phyloP scores from a whole-genome alignment of 352 stramenopile genomes.

The Blastocystis sp. region DNA sequence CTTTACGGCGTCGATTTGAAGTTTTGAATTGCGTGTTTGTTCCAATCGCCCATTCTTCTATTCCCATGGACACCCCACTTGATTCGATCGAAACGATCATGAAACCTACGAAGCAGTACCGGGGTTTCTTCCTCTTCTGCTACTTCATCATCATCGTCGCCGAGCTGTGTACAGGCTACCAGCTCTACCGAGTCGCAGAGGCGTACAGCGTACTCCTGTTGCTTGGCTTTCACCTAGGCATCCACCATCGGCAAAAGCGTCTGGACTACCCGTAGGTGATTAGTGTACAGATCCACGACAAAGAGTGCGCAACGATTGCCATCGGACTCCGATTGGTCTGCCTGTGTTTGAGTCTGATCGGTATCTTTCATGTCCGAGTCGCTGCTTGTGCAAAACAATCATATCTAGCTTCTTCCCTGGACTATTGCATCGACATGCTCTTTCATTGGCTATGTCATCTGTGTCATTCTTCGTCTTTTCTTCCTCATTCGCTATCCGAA shows the following conservation, averaged over 20 bases:
- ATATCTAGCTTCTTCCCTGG: slow-evolving; percentile 12
- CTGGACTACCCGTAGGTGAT: background rate
- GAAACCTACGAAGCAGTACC: slow-evolving; percentile 34
- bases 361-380: slow-evolving; percentile 16
- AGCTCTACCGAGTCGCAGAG: background rate
- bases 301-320: background rate
- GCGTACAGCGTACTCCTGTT: background rate
- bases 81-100: slow-evolving; percentile 30
- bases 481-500: background rate
- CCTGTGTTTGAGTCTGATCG: background rate
- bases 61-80: background rate
- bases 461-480: background rate
- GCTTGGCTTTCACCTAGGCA: background rate
- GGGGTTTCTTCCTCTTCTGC: slow-evolving; percentile 2
- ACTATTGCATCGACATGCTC: slow-evolving; percentile 47
- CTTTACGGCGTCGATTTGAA: slow-evolving; percentile 65
- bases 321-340: background rate
- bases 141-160: slow-evolving; percentile 19
- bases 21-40: slow-evolving; percentile 17
- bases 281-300: background rate
- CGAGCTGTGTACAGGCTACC: background rate
- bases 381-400: background rate
- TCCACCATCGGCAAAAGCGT: background rate
- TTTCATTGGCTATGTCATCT: background rate
- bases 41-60: background rate